These are phyloP conservation scores for Moringa oleifera DNA, from an alignment of 345 rosid genomes.

Conservation along the genomic window DNA sequence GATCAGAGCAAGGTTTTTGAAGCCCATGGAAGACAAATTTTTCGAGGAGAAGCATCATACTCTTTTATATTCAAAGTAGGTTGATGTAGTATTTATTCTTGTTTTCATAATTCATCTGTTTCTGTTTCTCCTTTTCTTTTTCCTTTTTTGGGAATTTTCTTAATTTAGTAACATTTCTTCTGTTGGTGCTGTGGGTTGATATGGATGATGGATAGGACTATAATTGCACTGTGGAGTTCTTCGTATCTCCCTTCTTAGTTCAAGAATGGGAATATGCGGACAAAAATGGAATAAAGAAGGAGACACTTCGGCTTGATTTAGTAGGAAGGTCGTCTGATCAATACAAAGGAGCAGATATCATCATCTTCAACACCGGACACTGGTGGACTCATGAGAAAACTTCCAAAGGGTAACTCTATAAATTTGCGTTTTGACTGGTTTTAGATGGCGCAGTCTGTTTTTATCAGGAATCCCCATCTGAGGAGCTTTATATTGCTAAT, in stretches of 20 bases:
- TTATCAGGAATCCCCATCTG: not conserved
- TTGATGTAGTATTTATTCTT: no score
- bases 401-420: slow-evolving; percentile 57
- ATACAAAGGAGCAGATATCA: slow-evolving; percentile 68
- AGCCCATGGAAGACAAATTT: slow-evolving; percentile 63
- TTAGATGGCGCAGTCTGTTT: not conserved
- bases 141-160: not conserved
- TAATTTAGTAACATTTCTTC: slow-evolving; percentile 4
- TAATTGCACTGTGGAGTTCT: slow-evolving; percentile 70
- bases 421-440: not conserved
- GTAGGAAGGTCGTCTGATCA: slow-evolving; percentile 64
- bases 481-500: slow-evolving; percentile 2
- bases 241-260: slow-evolving; percentile 88
- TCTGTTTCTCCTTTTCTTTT: not conserved
- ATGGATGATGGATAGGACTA: slow-evolving; percentile 52
- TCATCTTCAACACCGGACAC: slow-evolving; percentile 91
- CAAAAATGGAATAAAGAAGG: slow-evolving; percentile 57
- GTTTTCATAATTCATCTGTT: no score
- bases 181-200: not conserved
- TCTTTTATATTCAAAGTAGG: slow-evolving; percentile 82
- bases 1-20: slow-evolving; percentile 67
- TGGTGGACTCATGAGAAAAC: slow-evolving; percentile 99
- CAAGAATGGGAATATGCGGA: slow-evolving; percentile 77
- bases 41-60: slow-evolving; percentile 80
- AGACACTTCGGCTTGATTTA: slow-evolving; percentile 85